Conservation (phyloP, 2,329 filamentous ascomycete species). For the Aspergillus sergii region DNA sequence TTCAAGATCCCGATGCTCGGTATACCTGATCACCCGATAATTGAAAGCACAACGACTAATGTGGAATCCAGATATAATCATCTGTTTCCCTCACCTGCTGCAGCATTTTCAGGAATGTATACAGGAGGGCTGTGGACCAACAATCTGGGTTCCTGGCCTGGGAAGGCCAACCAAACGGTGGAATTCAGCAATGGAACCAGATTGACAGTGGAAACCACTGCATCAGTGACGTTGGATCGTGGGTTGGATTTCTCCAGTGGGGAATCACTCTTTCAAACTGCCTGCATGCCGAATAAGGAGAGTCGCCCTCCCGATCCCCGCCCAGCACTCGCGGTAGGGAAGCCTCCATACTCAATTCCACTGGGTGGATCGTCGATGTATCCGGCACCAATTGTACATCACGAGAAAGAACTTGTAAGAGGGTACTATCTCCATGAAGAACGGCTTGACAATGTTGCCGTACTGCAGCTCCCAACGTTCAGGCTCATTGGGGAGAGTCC, state of each 20-base stretch:
- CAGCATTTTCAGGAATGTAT: neutral
- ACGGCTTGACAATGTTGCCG: constrained; percentile 43
- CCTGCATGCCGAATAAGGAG: neutral
- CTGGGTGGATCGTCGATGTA: neutral
- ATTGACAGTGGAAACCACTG: neutral
- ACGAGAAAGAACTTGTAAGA: neutral
- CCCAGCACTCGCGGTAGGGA: neutral
- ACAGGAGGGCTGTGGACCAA: neutral
- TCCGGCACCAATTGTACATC: neutral
- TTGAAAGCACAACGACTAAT: too few relatives aligned
- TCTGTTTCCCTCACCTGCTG: neutral
- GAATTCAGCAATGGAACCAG: neutral
- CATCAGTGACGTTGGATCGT: neutral
- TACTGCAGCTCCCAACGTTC: constrained; percentile 43
- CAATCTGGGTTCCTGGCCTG: neutral
- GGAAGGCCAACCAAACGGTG: neutral
- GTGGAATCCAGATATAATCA: neutral
- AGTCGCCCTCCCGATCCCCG: too few relatives aligned
- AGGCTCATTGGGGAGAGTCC: constrained; percentile 10
- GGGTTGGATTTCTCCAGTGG: neutral
- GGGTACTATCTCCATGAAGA: neutral
- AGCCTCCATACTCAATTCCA: neutral
- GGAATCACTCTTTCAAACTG: neutral
- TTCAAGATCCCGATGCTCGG: constrained; percentile 60
- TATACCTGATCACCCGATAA: constrained; percentile 26